Evolutionary conservation across 2,329 filamentous ascomycete species (phyloP).

Genomic region (Aspergillus novoparasiticus): DNA sequence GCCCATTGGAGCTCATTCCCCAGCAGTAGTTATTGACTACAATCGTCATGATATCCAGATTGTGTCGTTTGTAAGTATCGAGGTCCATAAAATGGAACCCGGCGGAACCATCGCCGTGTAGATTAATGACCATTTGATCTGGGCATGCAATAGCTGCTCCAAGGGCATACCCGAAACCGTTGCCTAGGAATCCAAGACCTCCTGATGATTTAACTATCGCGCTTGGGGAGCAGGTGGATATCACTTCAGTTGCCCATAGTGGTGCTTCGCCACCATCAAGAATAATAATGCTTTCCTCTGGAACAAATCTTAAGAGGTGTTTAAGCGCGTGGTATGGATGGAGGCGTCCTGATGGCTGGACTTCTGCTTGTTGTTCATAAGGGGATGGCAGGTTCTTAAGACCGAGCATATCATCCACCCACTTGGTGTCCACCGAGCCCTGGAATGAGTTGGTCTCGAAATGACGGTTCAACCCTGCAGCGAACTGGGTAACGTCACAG

Average conservation of each 20-base stretch:
- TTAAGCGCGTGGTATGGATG: neutral
- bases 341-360: neutral
- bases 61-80: neutral
- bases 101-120: neutral
- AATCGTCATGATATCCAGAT: neutral
- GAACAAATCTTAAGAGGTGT: neutral
- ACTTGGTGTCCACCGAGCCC: neutral
- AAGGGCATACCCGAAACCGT: neutral
- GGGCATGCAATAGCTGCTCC: neutral
- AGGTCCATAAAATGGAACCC: neutral
- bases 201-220: neutral
- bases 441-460: neutral
- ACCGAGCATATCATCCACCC: neutral
- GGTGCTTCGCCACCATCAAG: neutral
- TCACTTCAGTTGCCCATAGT: neutral
- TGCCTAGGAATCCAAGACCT: neutral
- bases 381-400: neutral
- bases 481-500: neutral
- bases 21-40: neutral
- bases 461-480: neutral
- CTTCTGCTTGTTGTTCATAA: neutral
- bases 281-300: neutral
- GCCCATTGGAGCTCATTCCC: neutral
- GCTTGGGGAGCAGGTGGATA: neutral
- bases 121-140: neutral